Evolutionary conservation across 2,329 filamentous ascomycete genomes (phyloP).

Genomic region (Apiospora marii): DNA sequence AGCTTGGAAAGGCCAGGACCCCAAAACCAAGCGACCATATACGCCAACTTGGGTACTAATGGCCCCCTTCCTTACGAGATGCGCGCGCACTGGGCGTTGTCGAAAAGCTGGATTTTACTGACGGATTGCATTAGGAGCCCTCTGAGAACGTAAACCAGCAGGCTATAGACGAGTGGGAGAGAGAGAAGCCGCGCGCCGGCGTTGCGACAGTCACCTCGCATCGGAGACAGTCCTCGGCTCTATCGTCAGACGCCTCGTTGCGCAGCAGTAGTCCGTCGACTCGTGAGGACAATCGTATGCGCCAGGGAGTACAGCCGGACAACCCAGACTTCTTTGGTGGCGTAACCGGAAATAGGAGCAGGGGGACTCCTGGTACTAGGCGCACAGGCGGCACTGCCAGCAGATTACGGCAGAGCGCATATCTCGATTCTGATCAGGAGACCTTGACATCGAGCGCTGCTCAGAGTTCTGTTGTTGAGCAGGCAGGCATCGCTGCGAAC

Average conservation of each 20-base stretch:
- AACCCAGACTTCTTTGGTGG: background rate
- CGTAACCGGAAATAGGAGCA: background rate
- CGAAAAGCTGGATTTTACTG: background rate
- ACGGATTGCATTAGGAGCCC: slow-evolving; percentile 16
- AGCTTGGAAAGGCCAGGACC: slow-evolving; percentile 61
- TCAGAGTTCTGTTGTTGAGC: slow-evolving; percentile 22
- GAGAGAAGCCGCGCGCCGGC: background rate
- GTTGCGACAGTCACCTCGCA: background rate
- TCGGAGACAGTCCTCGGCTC: background rate
- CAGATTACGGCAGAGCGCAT: background rate
- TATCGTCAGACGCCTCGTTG: background rate
- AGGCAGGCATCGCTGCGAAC: slow-evolving; percentile 23
- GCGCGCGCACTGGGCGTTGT: background rate
- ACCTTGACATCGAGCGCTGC: background rate
- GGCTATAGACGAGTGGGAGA: background rate
- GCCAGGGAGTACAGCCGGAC: background rate
- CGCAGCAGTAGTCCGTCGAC: slow-evolving; percentile 9
- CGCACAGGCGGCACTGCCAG: slow-evolving; percentile 3
- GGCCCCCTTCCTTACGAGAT: background rate
- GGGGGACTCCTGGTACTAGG: background rate
- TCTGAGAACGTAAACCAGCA: background rate
- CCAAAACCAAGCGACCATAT: slow-evolving; percentile 56
- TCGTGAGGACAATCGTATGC: background rate
- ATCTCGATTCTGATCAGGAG: background rate
- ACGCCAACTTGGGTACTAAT: slow-evolving; percentile 59